Percentiles rank a stretch among this genome's conserved stretches.
Conservation (phyloP, 345 rosid species). For the Draba incana region DNA sequence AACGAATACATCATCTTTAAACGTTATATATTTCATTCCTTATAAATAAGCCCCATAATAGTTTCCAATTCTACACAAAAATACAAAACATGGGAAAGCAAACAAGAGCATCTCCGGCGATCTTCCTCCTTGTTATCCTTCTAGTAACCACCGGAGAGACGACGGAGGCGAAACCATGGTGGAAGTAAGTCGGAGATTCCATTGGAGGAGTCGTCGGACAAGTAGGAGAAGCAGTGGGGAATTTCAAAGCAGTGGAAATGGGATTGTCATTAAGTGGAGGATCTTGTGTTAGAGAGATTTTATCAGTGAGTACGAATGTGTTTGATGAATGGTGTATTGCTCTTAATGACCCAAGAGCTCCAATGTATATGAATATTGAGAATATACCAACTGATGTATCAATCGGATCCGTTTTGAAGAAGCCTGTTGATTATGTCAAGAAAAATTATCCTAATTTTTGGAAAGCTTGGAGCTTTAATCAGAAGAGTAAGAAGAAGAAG, state of each 20-base stretch:
- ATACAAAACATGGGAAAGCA: constrained; percentile 21
- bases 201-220: neutral
- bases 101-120: constrained; percentile 3
- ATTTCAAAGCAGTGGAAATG: constrained; percentile 12
- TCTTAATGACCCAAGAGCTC: constrained; percentile 25
- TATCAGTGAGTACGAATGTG: neutral
- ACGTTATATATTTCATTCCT: neutral
- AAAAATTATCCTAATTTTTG: constrained; percentile 10
- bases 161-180: constrained; percentile 17
- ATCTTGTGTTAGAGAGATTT: neutral
- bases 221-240: constrained; percentile 1
- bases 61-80: neutral
- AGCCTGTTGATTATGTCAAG: constrained; percentile 7
- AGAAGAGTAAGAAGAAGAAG: neutral
- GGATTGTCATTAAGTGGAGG: constrained; percentile 18
- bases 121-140: constrained; percentile 13
- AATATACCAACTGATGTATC: constrained; percentile 4
- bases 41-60: neutral
- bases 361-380: constrained; percentile 20
- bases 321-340: constrained; percentile 18
- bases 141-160: constrained; percentile 3
- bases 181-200: constrained; percentile 9
- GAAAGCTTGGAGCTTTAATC: constrained; percentile 22
- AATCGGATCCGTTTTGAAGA: constrained; percentile 5
- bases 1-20: neutral